phyloP scores from a whole-genome alignment of 257 asterid species.

The Rubia yunnanensis region DNA sequence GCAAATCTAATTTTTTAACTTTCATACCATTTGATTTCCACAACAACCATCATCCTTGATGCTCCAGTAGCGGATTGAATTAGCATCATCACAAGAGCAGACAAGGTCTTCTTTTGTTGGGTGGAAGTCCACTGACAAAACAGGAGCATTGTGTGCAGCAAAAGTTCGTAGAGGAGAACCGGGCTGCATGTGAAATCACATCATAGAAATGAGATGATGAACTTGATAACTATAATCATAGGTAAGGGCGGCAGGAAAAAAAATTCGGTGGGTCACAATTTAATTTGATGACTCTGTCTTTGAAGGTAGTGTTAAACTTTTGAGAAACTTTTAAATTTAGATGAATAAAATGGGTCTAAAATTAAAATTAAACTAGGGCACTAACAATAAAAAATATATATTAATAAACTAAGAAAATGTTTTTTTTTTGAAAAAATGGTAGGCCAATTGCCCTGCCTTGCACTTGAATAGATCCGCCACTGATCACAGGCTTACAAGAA shows the following conservation, averaged over 20 bases:
- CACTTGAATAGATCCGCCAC: too few relatives aligned
- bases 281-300: too few relatives aligned
- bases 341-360: too few relatives aligned
- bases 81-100: conserved; percentile 24
- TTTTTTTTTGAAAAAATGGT: too few relatives aligned
- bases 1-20: not conserved
- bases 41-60: conserved; percentile 24
- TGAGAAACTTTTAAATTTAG: too few relatives aligned
- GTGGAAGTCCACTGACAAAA: conserved; percentile 30
- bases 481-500: not conserved
- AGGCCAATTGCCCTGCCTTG: too few relatives aligned
- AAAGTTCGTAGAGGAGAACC: conserved; percentile 21
- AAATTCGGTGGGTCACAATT: too few relatives aligned
- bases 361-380: too few relatives aligned
- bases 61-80: conserved; percentile 32
- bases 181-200: conserved; percentile 19
- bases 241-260: too few relatives aligned
- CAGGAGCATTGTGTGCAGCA: conserved; percentile 27
- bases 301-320: too few relatives aligned
- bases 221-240: not conserved
- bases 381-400: too few relatives aligned
- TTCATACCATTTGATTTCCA: conserved; percentile 24
- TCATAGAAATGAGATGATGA: not conserved
- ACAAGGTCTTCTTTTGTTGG: conserved; percentile 27
- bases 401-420: too few relatives aligned